Percentiles rank a stretch among this genome's conserved stretches.
These are phyloP conservation scores for Talaromyces sp. DNA, from an alignment of 2,329 filamentous ascomycete species.

Conservation along the genomic window DNA sequence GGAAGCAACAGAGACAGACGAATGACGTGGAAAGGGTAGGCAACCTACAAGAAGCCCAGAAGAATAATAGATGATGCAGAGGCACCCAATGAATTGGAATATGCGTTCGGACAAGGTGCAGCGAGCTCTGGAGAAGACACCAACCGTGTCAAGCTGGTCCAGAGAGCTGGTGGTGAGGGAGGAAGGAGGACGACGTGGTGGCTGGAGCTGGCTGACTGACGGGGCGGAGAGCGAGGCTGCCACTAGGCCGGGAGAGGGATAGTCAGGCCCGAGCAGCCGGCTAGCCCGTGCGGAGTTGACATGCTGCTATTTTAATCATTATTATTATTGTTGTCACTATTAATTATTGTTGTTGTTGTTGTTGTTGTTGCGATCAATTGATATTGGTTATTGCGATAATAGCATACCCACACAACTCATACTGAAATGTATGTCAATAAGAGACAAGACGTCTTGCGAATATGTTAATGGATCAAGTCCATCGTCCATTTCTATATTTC, in stretches of 20 bases:
- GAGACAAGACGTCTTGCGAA: neutral
- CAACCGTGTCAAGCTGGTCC: neutral
- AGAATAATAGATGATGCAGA: constrained; percentile 14
- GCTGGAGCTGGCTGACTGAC: neutral
- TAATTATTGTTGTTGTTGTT: too few species aligned
- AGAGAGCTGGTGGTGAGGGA: neutral
- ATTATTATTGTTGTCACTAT: too few species aligned
- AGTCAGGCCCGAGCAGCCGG: neutral
- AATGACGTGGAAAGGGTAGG: constrained; percentile 23
- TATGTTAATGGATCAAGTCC: neutral
- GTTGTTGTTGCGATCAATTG: too few species aligned
- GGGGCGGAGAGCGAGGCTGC: neutral
- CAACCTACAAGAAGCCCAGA: constrained; percentile 39
- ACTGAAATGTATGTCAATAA: neutral
- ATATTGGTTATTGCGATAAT: too few species aligned
- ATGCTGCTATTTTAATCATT: neutral
- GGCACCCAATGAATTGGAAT: constrained; percentile 10
- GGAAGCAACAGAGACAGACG: constrained; percentile 13
- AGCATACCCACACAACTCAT: too few species aligned
- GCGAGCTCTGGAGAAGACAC: neutral
- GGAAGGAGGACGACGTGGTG: neutral
- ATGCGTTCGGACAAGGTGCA: neutral
- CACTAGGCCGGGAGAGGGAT: neutral
- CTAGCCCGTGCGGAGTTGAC: neutral
- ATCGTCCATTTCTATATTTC: neutral